These are phyloP conservation scores for Mollisia scopiformis DNA, from an alignment of 2,329 filamentous ascomycete genomes.

Conservation along the genomic window DNA sequence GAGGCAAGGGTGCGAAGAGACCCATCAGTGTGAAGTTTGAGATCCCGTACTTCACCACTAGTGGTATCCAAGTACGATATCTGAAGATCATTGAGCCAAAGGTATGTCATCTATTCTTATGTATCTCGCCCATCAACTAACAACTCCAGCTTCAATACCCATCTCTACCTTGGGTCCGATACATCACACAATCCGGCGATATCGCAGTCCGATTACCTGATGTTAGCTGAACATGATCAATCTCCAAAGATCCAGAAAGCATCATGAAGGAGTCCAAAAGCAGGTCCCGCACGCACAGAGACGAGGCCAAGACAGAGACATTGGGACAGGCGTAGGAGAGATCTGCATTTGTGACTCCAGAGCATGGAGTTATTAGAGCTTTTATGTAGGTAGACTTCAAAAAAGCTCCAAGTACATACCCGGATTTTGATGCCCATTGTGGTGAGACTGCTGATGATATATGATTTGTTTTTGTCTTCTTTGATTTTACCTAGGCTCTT, in stretches of 20 bases:
- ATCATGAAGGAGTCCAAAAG: not conserved
- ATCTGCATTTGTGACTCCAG: not conserved
- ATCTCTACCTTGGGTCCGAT: slow-evolving; percentile 94
- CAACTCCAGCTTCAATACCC: slow-evolving; percentile 88
- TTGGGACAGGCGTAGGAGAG: not conserved
- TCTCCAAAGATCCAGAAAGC: not conserved
- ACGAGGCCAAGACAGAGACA: not conserved
- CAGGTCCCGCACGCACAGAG: not conserved
- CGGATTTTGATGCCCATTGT: too few species aligned
- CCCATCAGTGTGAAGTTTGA: slow-evolving; percentile 99
- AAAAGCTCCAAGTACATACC: not conserved
- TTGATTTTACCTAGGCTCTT: too few species aligned
- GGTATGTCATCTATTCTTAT: slow-evolving; percentile 57
- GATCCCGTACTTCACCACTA: slow-evolving; percentile 99
- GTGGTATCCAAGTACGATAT: slow-evolving; percentile 97
- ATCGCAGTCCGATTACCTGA: slow-evolving; percentile 96
- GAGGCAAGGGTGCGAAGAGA: slow-evolving; percentile 85
- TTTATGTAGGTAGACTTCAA: not conserved
- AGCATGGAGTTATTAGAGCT: slow-evolving; percentile 1
- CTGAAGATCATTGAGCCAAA: slow-evolving; percentile 99
- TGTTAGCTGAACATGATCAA: slow-evolving; percentile 27
- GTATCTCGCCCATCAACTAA: slow-evolving; percentile 6
- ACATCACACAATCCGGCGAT: slow-evolving; percentile 97
- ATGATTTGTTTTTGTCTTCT: too few species aligned
- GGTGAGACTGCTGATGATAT: too few species aligned